These are phyloP conservation scores for Orychophragmus violaceus DNA, from an alignment of 345 rosid species.

Conservation along the genomic window DNA sequence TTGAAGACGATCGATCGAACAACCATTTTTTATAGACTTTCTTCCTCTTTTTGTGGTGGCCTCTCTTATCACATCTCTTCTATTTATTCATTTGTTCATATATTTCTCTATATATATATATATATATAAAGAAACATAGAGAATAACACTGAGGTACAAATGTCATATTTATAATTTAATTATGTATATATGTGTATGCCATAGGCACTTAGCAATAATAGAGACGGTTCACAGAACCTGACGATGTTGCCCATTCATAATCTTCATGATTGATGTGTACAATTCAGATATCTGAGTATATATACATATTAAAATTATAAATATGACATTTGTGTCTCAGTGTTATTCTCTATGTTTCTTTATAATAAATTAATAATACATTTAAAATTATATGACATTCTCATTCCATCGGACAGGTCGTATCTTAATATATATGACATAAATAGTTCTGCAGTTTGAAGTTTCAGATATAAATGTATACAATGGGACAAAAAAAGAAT, in stretches of 20 bases:
- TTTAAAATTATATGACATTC: neutral
- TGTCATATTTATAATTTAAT: too few relatives aligned
- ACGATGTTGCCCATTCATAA: constrained; percentile 23
- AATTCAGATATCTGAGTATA: neutral
- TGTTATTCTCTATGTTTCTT: constrained; percentile 6
- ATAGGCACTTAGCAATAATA: too few relatives aligned
- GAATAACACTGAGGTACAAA: too few relatives aligned
- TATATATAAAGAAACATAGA: too few relatives aligned
- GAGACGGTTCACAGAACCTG: constrained; percentile 12
- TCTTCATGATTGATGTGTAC: constrained; percentile 12
- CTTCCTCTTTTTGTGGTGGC: constrained; percentile 10
- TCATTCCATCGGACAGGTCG: neutral
- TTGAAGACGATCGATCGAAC: constrained; percentile 16
- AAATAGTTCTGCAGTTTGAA: neutral
- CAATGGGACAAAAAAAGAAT: neutral
- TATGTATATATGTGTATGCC: neutral
- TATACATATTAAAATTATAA: neutral
- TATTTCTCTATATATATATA: neutral
- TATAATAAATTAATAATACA: neutral
- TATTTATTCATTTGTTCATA: neutral
- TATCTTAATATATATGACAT: constrained; percentile 5
- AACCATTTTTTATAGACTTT: neutral
- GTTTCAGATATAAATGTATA: neutral
- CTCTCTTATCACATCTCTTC: constrained; percentile 16
- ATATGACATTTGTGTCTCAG: neutral